These are phyloP conservation scores for Puccinia hordei DNA, from an alignment of 1,284 basidiomycete genomes.

Conservation along the genomic window DNA sequence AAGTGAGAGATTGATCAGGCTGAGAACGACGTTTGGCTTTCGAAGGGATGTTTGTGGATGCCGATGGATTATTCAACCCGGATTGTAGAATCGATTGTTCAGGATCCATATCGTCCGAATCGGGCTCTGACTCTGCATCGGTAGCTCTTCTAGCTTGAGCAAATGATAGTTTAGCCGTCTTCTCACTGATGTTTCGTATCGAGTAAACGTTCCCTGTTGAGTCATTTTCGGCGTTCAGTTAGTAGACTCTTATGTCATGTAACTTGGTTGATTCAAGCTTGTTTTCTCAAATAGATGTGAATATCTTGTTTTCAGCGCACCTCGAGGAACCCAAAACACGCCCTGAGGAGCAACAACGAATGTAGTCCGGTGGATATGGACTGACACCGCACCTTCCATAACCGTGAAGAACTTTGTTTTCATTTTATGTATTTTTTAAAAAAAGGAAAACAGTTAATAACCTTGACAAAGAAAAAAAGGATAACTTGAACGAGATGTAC, in stretches of 20 bases:
- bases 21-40: not conserved
- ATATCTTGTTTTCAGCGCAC: not conserved
- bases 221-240: not conserved
- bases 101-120: conserved; percentile 30
- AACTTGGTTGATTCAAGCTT: not conserved
- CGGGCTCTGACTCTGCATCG: conserved; percentile 22
- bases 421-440: no score
- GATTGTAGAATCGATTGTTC: conserved; percentile 11
- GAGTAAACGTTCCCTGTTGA: conserved; percentile 81
- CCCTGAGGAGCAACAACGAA: conserved; percentile 35
- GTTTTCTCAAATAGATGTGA: not conserved
- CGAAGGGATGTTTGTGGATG: not conserved
- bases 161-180: conserved; percentile 84
- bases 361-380: conserved; percentile 38
- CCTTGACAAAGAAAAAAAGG: not conserved
- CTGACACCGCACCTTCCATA: conserved; percentile 39
- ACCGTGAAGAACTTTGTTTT: conserved; percentile 42
- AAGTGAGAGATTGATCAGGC: not conserved
- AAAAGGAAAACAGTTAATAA: not conserved
- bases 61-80: not conserved
- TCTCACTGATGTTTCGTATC: conserved; percentile 80
- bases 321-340: conserved; percentile 34
- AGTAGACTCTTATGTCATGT: not conserved
- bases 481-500: not conserved
- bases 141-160: conserved; percentile 77